Conservation (phyloP, 2,329 filamentous ascomycete species). For the Thelonectria olida region DNA sequence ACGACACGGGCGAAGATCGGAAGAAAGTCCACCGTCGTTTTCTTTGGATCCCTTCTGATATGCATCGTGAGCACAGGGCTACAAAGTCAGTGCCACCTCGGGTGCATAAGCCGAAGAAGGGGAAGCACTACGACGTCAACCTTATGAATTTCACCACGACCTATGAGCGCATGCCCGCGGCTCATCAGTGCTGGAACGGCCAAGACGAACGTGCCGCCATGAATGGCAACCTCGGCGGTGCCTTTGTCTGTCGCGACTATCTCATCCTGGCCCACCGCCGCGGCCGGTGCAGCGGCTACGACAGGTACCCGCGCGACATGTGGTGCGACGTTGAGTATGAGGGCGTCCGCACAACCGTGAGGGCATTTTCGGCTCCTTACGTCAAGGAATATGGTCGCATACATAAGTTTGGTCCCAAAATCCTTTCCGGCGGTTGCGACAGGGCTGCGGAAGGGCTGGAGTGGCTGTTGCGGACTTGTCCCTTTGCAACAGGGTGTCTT, state of each 20-base stretch:
- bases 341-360: background rate
- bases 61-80: no score
- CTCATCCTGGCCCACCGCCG: background rate
- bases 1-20: no score
- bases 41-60: no score
- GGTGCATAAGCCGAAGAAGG: background rate
- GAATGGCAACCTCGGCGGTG: background rate
- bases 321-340: constrained; percentile 4
- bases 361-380: background rate
- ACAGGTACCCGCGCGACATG: background rate
- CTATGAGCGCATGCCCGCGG: background rate
- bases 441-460: background rate
- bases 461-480: background rate
- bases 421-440: background rate
- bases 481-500: background rate
- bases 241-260: background rate
- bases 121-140: background rate
- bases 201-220: background rate
- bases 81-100: background rate
- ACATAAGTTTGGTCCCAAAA: no score
- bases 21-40: no score
- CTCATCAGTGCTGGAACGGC: background rate
- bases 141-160: background rate
- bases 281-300: background rate
- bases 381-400: background rate